Evolutionary conservation across 345 rosid genomes (phyloP), one percentile per base, ranked within the genome.

Genomic region (Trapa bicornis): DNA sequence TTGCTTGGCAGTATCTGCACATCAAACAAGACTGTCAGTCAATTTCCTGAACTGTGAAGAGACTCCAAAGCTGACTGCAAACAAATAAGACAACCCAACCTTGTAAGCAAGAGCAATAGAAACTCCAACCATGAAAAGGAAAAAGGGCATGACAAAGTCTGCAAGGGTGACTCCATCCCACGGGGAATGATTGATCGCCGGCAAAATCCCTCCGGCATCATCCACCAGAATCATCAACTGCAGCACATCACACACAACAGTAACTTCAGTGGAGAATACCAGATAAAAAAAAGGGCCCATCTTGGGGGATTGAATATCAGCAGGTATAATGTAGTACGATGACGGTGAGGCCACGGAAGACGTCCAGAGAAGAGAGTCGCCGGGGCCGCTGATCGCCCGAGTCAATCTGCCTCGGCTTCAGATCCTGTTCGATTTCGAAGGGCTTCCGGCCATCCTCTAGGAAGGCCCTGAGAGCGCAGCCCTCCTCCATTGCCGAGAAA

Each of bases 201-300:
- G 92, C 61, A 87, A 29, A 42, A 87, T 17, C 67, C 92, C 92
- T 67, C 98, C 98, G 53, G 71, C 89, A 70, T 89, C 83, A 72
- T 92, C 96, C 70, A 89, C 98, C 9, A 89, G 72, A 69, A 92
- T 87, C 98, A 92, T 92, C 65, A 92, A 86, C 96, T 92, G 90
- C 82, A 72, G 10, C 37, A 43, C 43, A 61, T 61, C 15, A 33
- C 22, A 33, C 22, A 15, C 37, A 1, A 43, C 47, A 38, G 47
- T 39, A 39, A 64, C 7, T 64, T 64, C 47, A 64, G 16, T 35
- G 48, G 52, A 66, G 48, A 41, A 29, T 38, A 65, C 43, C 22
- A 47, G 41, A 4, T 3, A 2, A 22, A 54, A 52, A 52, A 54
- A 54, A 54, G 5, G 60, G 48, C 60, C 11, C 0, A 54, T 54